Evolutionary conservation across 2,329 filamentous ascomycete genomes (phyloP), one percentile per base, ranked within the genome.

Genomic region (Fusarium oligoseptatum): DNA sequence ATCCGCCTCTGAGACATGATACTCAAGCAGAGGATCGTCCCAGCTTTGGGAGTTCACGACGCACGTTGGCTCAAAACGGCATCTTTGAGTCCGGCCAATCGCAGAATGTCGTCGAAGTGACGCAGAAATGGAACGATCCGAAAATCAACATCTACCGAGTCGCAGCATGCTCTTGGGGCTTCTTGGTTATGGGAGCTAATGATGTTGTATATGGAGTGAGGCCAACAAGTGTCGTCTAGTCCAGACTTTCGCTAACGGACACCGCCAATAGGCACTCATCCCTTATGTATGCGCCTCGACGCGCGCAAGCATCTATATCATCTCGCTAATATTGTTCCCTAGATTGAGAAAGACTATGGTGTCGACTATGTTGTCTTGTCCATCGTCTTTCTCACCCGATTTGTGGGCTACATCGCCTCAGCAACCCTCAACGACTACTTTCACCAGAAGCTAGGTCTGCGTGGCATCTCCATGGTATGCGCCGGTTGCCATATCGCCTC

Each of bases 141-240:
- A 39, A 37, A 14, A 39, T 58, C 15, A 58, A 58, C 10, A 24
- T 39, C 10, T 58, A n/a, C 9, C 55, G 55, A n/a, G 20, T 27
- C 22, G 37, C 37, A 6, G n/a, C 55, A n/a, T 24, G 34, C 3
- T 24, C 32, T 39, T 39, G 34, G 55, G 55, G 34, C 34, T 58
- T 58, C 20, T 37, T 58, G n/a, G 55, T 58, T n/a, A 39, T 58
- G 22, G 56, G 56, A n/a, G 56, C 56, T 11, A 58, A 58, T 41
- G 56, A 58, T 58, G 36, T 58, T 27, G 20, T 37, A 39, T 58
- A 58, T 11, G 56, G 56, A n/a, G 56, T 58, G 36, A 58, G 56
- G 10, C 3, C 11, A 17, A 1, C 32, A 10, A 11, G 6, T 24
- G 15, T 8, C 9, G 17, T n/a, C 27, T 39, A 10, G 1, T 37